Evolutionary conservation across 2,329 filamentous ascomycete species (phyloP).

Genomic region (Fusarium sambucinum): DNA sequence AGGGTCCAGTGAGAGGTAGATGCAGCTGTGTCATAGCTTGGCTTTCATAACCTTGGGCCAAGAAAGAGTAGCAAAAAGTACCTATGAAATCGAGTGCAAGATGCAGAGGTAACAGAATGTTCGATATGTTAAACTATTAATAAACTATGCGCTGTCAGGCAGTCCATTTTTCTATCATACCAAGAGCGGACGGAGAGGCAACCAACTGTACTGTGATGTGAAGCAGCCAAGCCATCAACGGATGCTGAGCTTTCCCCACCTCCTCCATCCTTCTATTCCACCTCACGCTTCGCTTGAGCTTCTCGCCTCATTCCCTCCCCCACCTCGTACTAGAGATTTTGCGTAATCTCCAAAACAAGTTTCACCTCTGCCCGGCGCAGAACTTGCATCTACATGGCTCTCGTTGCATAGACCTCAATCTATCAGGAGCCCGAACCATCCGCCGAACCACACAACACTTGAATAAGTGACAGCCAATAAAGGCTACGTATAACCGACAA

Average conservation of each 20-base stretch:
- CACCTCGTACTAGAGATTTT: constrained; percentile 35
- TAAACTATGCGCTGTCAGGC: neutral
- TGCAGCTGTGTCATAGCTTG: neutral
- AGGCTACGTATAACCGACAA: constrained; percentile 35
- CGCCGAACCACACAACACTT: constrained; percentile 3
- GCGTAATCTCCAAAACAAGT: constrained; percentile 5
- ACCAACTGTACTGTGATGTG: constrained; percentile 24
- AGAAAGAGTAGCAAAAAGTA: neutral
- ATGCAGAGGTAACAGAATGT: neutral
- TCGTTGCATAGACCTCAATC: neutral
- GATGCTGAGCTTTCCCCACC: constrained; percentile 28
- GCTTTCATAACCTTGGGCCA: neutral
- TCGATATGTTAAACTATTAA: too few relatives aligned
- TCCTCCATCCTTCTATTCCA: constrained; percentile 19
- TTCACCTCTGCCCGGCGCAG: constrained; percentile 1
- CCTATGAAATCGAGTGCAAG: too few relatives aligned
- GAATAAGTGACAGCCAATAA: constrained; percentile 2
- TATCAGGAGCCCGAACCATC: neutral
- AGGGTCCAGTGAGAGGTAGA: neutral
- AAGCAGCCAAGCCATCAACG: constrained; percentile 17
- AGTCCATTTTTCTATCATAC: neutral
- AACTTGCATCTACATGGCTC: constrained; percentile 4
- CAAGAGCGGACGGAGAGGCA: constrained; percentile 19
- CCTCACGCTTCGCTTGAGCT: constrained; percentile 14
- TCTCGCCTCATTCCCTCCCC: constrained; percentile 37